Evolutionary conservation across 768 basidiomycete species (phyloP), one percentile per base, ranked within the genome.

Genomic region (Lactarius evosmus): DNA sequence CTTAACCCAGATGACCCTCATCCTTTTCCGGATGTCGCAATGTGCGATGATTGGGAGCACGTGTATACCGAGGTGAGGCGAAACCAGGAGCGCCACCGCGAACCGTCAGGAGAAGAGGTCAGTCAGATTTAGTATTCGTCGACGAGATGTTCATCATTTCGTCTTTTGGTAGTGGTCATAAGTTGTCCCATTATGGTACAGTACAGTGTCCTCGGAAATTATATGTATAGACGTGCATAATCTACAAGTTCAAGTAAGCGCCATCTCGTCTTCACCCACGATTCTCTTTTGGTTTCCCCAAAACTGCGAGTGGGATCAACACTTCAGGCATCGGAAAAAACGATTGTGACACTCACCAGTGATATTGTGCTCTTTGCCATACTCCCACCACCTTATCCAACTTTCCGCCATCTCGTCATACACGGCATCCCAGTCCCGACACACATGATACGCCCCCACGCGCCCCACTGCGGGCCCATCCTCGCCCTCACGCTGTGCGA

Each of bases 381-480:
- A 67, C 44, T 59, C 56, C 34, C 55, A 62, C 67, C 68, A 68
- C 44, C 30, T 36, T 8, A 41, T 32, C 57, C 59, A 61, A 27
- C 62, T 56, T 17, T 53, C 36, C 17, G 36, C 46, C 40, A 63
- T 33, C 6, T 51, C 52, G 22, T 46, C 56, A 40, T 67, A 69
- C 11, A 77, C 60, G 22, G 67, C 67, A 7, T 70, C 74, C 75
- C 75, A 76, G 40, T 76, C 76, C 52, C 69, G 72, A 41, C 75
- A 76, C 38, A 46, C 66, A 53, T 77, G 76, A 34, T 75, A 64
- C 2, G 70, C 70, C 38, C 74, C 75, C 19, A 75, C 69, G 1
- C 74, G 74, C 2, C 69, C 74, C 40, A 63, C 70, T 51, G 74
- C 65, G 58, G 12, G 22, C n/a, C 22, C 44, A 6, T 46, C 22